Evolutionary conservation across 2,329 filamentous ascomycete genomes (phyloP).

Genomic region (Trichoderma brevicompactum): DNA sequence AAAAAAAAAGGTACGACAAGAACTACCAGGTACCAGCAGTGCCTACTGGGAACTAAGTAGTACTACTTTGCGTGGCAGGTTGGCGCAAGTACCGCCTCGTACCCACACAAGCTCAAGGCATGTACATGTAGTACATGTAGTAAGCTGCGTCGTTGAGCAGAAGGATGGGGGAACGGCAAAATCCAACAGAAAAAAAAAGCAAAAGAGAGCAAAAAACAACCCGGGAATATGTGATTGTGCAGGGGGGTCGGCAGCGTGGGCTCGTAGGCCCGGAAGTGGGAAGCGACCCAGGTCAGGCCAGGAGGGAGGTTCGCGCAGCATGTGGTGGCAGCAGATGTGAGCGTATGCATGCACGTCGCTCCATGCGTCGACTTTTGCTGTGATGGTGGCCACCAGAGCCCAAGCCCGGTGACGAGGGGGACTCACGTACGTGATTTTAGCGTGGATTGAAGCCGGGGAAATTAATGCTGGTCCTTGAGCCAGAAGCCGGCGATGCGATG

Average conservation of each 20-base stretch:
- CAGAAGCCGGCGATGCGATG: no score
- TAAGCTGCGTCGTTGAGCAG: no score
- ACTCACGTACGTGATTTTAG: constrained; percentile 11
- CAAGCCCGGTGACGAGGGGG: background rate
- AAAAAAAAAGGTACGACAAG: background rate
- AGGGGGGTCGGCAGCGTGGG: constrained; percentile 14
- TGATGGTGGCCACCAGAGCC: constrained; percentile 20
- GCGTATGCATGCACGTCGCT: constrained; percentile 28
- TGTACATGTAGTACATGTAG: no score
- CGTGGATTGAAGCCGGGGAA: constrained; percentile 25
- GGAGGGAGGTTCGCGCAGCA: constrained; percentile 16
- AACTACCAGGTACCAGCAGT: no score
- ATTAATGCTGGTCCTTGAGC: background rate
- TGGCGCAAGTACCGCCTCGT: no score
- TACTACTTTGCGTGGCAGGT: no score
- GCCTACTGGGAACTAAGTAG: no score
- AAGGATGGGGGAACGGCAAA: background rate
- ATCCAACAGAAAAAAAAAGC: background rate
- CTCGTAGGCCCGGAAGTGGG: background rate
- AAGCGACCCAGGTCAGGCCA: background rate
- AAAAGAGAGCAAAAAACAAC: background rate
- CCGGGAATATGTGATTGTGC: constrained; percentile 2
- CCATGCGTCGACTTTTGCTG: constrained; percentile 20
- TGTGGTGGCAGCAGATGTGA: constrained; percentile 6
- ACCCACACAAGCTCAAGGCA: no score